Base-by-base conservation (phyloP, 192 early-diverging fungal species). In the Backusella sp. region DNA sequence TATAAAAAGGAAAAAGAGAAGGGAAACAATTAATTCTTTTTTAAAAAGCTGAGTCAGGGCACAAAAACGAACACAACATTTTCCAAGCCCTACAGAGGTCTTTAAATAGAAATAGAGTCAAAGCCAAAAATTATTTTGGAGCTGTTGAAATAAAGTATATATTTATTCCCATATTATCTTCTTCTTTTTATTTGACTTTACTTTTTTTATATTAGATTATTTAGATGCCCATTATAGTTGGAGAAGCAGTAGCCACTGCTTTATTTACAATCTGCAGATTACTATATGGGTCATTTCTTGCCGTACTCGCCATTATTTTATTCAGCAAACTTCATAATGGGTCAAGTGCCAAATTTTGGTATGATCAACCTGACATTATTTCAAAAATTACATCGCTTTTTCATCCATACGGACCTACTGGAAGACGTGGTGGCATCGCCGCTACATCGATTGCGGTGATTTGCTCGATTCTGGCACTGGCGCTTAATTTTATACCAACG, bases 331-430 rank as follows among this genome's bases (percentile, higher is more conserved):
- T 62, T 14, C 23, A 62, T 4, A 62, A 62, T 62, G 56, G 56
- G 4, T 62, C 56, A 62, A 62, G 56, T 28, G 56, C 56, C 21
- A 62, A 62, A 12, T 62, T 62, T 62, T 62, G 56, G 56, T 62
- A 62, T 26, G 56, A 62, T 62, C 56, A 62, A 12, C 56, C 56
- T 9, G 56, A 62, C 11, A 62, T 62, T 11, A 12, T 62, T 4
- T 62, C 56, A 28, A 62, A 62, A 62, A 28, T 62, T 11, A 62
- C 56, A 62, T 62, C 56, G 0, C 23, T 62, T 14, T 62, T 62
- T 28, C 56, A 62, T 28, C 56, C 56, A 62, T 62, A 62, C 26
- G 56, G 56, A 4, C 56, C 56, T 21, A 62, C 56, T 62, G 56
- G 56, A 62, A 62, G 56, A 26, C 56, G 56, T 28, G 56, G 56